Evolutionary conservation across 148 eudicot genomes (phyloP), one percentile per base, ranked within the genome.

Genomic region (Salicornia ramosissima): DNA sequence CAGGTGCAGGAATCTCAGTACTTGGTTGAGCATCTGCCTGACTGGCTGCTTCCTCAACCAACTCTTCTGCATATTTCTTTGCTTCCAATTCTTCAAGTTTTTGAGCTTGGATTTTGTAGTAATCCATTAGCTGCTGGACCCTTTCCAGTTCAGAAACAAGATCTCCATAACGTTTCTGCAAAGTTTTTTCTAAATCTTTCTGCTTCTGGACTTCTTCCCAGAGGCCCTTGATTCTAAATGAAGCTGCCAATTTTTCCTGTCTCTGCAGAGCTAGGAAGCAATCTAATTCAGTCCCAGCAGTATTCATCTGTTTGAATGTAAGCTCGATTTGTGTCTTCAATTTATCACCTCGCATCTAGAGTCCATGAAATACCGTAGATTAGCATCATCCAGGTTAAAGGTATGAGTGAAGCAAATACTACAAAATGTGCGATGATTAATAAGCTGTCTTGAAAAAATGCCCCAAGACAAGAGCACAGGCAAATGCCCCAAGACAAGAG

Each of bases 131-230:
- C 69, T 71, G 72, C 52, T 85, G 83, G 45, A 83, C 63, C 80
- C 76, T 82, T 65, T 86, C 91, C 76, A 81, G 76, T 78, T 91
- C 91, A 0, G 70, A 67, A 29, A 80, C 64, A 50, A 80, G 86
- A 76, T 82, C 87, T 64, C 96, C 99, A 51, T 86, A 95, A 21
- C 88, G 85, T 66, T 83, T 91, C 83, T 95, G 99, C 39, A 89
- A 71, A 77, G 74, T 82, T 49, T 74, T 87, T 75, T 95, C 99
- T 6, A 91, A 87, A 77, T 87, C 97, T 65, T 91, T 91, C 77
- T 95, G 99, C 80, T 89, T 91, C 75, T 95, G 96, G 34, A 91
- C 97, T 81, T 89, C 99, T 74, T 89, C 97, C 97, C 97, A 86
- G 72, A 95, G 88, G 74, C 83, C 77, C 78, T 85, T 89, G 66